Percentiles rank a stretch among this genome's conserved stretches.
phyloP scores from a whole-genome alignment of 73 alveolate genomes.

The Symbiodinium natans region DNA sequence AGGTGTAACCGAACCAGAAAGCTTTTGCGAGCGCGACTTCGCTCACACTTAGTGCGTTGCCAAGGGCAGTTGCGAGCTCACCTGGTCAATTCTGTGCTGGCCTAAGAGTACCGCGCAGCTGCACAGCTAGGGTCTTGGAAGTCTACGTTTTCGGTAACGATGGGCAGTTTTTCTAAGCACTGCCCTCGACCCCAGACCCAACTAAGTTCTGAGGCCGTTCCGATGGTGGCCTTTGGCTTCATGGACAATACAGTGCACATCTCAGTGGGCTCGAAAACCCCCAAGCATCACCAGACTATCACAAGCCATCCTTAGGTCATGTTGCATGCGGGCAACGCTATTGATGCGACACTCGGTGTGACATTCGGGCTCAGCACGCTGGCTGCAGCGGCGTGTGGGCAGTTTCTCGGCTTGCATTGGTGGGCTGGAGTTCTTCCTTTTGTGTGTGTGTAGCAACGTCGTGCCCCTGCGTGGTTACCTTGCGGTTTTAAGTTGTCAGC shows the following conservation, averaged over 20 bases:
- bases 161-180: not conserved
- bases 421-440: no score
- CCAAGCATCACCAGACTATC: not conserved
- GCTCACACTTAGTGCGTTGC: no score
- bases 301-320: not conserved
- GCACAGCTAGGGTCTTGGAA: no score
- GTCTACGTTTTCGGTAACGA: no score
- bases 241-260: slow-evolving; percentile 72
- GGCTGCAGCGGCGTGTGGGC: slow-evolving; percentile 93
- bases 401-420: slow-evolving; percentile 1
- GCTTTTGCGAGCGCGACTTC: no score
- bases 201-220: slow-evolving; percentile 32
- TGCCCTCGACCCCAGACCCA: no score
- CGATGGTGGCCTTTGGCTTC: slow-evolving; percentile 93
- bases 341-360: slow-evolving; percentile 89
- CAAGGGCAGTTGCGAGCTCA: not conserved
- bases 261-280: not conserved
- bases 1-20: no score
- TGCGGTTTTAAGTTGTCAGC: no score
- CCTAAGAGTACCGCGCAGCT: not conserved
- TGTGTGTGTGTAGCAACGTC: no score
- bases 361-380: slow-evolving; percentile 84
- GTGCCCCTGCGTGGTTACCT: no score
- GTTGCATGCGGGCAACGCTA: slow-evolving; percentile 93
- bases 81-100: not conserved